Conservation (phyloP, 1,139 yeast genomes). For the Yamadazyma conglobata region DNA sequence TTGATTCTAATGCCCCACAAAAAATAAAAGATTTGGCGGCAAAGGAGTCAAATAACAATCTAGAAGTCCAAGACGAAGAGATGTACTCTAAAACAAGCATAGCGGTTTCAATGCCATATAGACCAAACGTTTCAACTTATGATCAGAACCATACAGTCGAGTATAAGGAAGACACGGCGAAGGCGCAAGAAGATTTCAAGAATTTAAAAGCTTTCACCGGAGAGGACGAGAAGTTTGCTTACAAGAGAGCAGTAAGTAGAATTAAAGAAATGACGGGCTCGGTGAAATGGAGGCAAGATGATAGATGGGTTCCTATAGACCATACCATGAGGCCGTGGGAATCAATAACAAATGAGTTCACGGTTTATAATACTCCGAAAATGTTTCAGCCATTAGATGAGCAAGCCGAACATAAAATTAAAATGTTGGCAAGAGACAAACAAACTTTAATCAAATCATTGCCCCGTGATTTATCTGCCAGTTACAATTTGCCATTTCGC, state of each 20-base stretch:
- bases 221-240: constrained; percentile 76
- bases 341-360: constrained; percentile 3
- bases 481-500: constrained; percentile 24
- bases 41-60: constrained; percentile 19
- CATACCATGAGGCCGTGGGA: constrained; percentile 63
- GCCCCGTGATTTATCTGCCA: constrained; percentile 25
- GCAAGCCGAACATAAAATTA: background rate
- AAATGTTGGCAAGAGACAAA: constrained; percentile 14
- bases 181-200: constrained; percentile 33
- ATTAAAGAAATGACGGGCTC: constrained; percentile 66
- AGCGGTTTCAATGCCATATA: constrained; percentile 59
- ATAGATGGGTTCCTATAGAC: constrained; percentile 57
- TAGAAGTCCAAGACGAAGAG: constrained; percentile 60
- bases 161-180: constrained; percentile 27
- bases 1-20: constrained; percentile 17
- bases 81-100: constrained; percentile 64
- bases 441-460: constrained; percentile 14
- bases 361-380: background rate
- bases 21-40: constrained; percentile 14
- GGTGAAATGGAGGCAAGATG: constrained; percentile 44
- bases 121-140: constrained; percentile 67
- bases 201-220: constrained; percentile 63
- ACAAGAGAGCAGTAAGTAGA: constrained; percentile 66
- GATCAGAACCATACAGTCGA: constrained; percentile 40
- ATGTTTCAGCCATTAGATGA: background rate